Evolutionary conservation across 2,329 filamentous ascomycete species (phyloP), one percentile per base, ranked within the genome.

Genomic region (Talaromyces sp.): DNA sequence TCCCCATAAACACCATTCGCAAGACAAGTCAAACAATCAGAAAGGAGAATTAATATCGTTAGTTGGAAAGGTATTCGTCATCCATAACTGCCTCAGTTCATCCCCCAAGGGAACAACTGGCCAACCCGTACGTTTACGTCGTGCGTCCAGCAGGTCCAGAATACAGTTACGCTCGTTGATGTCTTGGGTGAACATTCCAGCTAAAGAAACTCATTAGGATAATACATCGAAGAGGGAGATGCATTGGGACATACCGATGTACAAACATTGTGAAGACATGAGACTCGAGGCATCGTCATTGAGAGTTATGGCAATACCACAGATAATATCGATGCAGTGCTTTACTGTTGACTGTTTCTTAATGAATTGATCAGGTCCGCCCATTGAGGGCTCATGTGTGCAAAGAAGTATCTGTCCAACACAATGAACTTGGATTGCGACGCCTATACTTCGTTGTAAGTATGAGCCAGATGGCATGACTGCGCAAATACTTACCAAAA

Each of bases 181-280:
- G 1, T 67, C 67, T 54, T 67, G 62, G 1, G 65, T 67, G 52
- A 70, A 69, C 22, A 67, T 65, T 16, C 68, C 68, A 2, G 67
- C 67, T 68, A 37, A 33, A 27, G 27, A 22, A 10, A 45, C 35
- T 58, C 7, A 10, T 59, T 59, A 59, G 39, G 16, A 16, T 31
- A 10, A 16, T 45, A 31, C 13, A 0, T 27, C n/a, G 6, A 24
- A 22, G n/a, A 19, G 33, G 11, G 2, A 5, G 10, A 43, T 33
- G 9, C 2, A 16, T 33, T 22, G 47, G 16, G 14, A 45, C 67
- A 48, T 66, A 70, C 69, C 71, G 13, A 73, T 72, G 16, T 67
- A 73, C 41, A 73, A 57, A 39, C 68, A 68, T 61, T 73, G 71
- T 10, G 71, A 70, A 14, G 71, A 72, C 67, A 73, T 70, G 16